Evolutionary conservation across 2,329 filamentous ascomycete species (phyloP).

Genomic region (Byssothecium circinans): DNA sequence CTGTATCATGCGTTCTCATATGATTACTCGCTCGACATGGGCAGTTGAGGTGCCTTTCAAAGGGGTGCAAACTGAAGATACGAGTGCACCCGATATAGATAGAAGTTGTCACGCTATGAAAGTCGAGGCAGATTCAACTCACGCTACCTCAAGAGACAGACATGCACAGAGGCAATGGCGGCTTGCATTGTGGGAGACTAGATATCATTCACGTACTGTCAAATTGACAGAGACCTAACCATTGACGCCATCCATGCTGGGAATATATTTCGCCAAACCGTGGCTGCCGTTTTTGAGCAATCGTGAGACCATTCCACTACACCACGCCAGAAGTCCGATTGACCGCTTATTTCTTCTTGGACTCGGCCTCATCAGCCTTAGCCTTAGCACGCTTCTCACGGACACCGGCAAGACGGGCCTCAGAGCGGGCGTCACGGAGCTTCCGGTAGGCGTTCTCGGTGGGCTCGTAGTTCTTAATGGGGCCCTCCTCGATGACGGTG

Average conservation of each 20-base stretch:
- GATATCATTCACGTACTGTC: constrained; percentile 43
- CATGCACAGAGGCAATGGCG: constrained; percentile 25
- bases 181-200: constrained; percentile 41
- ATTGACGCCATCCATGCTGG: constrained; percentile 44
- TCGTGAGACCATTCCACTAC: constrained; percentile 33
- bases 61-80: too few species aligned
- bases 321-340: constrained; percentile 19
- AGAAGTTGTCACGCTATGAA: neutral
- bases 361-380: constrained; percentile 77
- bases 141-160: neutral
- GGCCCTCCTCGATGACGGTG: constrained; percentile 76
- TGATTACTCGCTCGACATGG: too few species aligned
- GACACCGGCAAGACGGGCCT: constrained; percentile 77
- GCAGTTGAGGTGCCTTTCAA: too few species aligned
- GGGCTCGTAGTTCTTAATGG: constrained; percentile 67
- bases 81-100: neutral
- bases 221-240: constrained; percentile 36
- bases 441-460: constrained; percentile 86
- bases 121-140: neutral
- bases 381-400: constrained; percentile 93
- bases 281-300: constrained; percentile 36
- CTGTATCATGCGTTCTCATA: too few species aligned
- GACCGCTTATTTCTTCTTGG: constrained; percentile 74
- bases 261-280: constrained; percentile 33
- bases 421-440: constrained; percentile 81